These are phyloP conservation scores for Aphanoascus verrucosus DNA, from an alignment of 2,329 filamentous ascomycete species.

Conservation along the genomic window DNA sequence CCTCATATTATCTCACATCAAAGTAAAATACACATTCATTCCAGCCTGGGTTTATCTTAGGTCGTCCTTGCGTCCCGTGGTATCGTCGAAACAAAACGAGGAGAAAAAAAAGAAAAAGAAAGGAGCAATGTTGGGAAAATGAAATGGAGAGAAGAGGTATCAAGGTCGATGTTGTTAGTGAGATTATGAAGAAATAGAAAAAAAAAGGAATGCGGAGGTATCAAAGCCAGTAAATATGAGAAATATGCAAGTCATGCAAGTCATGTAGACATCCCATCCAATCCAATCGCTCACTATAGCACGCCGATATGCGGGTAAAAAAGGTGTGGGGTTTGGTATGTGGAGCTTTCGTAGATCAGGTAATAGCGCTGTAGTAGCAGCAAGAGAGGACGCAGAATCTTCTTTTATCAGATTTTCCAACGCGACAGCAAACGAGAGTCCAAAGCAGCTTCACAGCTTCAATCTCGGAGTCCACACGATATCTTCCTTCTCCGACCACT, in stretches of 20 bases:
- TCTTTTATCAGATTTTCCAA: not conserved
- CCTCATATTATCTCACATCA: not conserved
- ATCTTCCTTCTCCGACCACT: constrained; percentile 39
- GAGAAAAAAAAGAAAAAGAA: not conserved
- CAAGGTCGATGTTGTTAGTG: not conserved
- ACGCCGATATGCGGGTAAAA: not conserved
- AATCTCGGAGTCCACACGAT: constrained; percentile 36
- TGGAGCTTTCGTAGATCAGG: not conserved
- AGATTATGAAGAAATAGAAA: not conserved
- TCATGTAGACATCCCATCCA: not conserved
- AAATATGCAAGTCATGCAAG: not conserved
- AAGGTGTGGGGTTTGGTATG: not conserved
- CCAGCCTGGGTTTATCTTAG: not conserved
- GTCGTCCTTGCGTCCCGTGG: not conserved
- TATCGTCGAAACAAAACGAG: not conserved
- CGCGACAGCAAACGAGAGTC: not conserved
- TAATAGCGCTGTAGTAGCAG: not conserved
- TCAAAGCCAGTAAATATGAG: not conserved
- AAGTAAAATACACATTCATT: not conserved
- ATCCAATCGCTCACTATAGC: not conserved
- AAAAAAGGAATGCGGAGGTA: not conserved
- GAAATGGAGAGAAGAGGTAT: too few relatives aligned
- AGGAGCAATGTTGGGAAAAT: not conserved
- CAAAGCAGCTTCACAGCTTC: constrained; percentile 25
- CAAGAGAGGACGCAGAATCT: not conserved